A percentile compares a stretch with the other conserved stretches of the same genome.
Evolutionary conservation across 1,284 basidiomycete genomes (phyloP).

Genomic region (Rhizoctonia solani): DNA sequence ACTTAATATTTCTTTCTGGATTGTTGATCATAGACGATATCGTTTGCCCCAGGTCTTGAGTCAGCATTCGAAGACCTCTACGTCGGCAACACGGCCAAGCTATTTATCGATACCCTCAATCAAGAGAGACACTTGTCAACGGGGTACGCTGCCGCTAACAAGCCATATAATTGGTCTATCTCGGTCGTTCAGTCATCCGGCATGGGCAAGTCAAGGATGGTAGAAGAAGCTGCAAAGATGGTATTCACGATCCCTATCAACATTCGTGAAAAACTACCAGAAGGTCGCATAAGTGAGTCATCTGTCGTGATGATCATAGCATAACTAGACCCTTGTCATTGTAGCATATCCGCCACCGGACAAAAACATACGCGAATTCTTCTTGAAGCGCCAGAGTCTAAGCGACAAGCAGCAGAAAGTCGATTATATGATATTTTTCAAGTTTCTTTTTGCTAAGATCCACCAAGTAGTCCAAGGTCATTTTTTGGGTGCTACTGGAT

Average conservation of each 20-base stretch:
- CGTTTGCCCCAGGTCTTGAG: slow-evolving; percentile 7
- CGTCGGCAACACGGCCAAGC: neutral
- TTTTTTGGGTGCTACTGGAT: neutral
- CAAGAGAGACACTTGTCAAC: neutral
- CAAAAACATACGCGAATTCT: neutral
- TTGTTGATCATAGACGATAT: neutral
- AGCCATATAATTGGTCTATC: slow-evolving; percentile 11
- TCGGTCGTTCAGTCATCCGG: slow-evolving; percentile 16
- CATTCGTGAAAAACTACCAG: neutral
- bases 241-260: slow-evolving; percentile 10
- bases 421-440: neutral
- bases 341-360: slow-evolving; percentile 1
- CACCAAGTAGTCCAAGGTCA: neutral
- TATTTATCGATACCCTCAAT: neutral
- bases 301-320: neutral
- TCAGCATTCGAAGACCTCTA: neutral
- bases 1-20: neutral
- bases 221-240: neutral
- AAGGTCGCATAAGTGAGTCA: neutral
- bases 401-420: neutral
- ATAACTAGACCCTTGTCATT: neutral
- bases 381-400: neutral
- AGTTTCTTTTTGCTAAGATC: neutral
- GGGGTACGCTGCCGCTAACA: neutral
- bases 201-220: slow-evolving; percentile 11